These are phyloP conservation scores for Jasminum sambac DNA, from an alignment of 257 asterid species.

Conservation along the genomic window DNA sequence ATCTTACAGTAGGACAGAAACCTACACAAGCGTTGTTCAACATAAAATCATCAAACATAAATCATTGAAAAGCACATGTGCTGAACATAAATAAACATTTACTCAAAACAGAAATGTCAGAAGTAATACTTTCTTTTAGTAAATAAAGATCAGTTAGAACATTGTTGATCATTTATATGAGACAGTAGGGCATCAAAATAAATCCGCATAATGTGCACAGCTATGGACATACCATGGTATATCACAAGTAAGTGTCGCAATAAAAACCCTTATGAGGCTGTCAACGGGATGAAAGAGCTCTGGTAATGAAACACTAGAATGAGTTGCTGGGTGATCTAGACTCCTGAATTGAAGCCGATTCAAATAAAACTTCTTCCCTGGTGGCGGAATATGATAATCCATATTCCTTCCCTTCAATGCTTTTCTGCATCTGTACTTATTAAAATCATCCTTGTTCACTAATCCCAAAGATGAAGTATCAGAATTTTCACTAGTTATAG, in stretches of 20 bases:
- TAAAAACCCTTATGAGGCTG: slow-evolving; percentile 60
- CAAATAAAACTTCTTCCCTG: slow-evolving; percentile 73
- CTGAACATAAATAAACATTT: not conserved
- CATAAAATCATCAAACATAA: slow-evolving; percentile 25
- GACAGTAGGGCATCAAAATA: slow-evolving; percentile 22
- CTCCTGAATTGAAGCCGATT: slow-evolving; percentile 58
- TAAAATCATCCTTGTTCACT: slow-evolving; percentile 24
- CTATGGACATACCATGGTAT: slow-evolving; percentile 58
- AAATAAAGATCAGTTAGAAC: not conserved
- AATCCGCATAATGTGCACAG: slow-evolving; percentile 14
- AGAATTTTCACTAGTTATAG: slow-evolving; percentile 22
- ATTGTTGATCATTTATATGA: not conserved
- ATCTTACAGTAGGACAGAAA: slow-evolving; percentile 68
- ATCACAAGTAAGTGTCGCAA: slow-evolving; percentile 85
- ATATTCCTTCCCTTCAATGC: slow-evolving; percentile 26
- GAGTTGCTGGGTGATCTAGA: slow-evolving; percentile 34
- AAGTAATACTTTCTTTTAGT: slow-evolving; percentile 7
- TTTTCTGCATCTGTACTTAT: slow-evolving; percentile 29
- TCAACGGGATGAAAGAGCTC: slow-evolving; percentile 78
- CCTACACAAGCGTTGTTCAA: slow-evolving; percentile 42
- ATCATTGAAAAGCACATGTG: slow-evolving; percentile 3
- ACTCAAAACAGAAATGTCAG: not conserved
- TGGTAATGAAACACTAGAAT: slow-evolving; percentile 61
- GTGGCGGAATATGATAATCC: slow-evolving; percentile 45
- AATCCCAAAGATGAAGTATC: slow-evolving; percentile 23